Evolutionary conservation across 192 early-diverging fungal species (phyloP).

Genomic region (Oehlia diaphana): DNA sequence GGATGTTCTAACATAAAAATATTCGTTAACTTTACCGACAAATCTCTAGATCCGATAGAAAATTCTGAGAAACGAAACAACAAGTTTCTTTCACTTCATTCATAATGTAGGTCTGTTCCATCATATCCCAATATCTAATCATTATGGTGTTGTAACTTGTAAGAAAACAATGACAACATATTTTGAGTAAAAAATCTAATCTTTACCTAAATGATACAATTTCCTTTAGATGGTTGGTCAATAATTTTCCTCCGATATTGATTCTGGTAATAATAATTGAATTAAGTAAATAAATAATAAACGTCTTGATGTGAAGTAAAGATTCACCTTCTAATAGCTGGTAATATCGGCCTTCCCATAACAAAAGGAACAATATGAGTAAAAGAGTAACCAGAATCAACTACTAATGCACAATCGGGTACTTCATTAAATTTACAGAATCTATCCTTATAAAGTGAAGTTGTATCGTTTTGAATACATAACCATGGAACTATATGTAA

Average conservation of each 20-base stretch:
- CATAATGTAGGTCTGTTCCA: slow-evolving; percentile 88
- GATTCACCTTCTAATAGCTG: slow-evolving; percentile 55
- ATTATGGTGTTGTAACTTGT: background rate
- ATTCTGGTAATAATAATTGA: slow-evolving; percentile 46
- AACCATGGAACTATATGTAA: slow-evolving; percentile 43
- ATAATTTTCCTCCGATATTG: slow-evolving; percentile 81
- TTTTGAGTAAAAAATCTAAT: too few species aligned
- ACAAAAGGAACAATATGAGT: slow-evolving; percentile 76
- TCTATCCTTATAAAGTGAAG: slow-evolving; percentile 42
- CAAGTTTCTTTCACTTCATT: slow-evolving; percentile 82
- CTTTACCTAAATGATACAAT: slow-evolving; percentile 80
- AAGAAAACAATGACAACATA: background rate
- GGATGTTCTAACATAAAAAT: background rate
- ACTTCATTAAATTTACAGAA: slow-evolving; percentile 29
- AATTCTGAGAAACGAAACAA: slow-evolving; percentile 75
- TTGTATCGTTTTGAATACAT: slow-evolving; percentile 54
- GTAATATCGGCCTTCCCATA: slow-evolving; percentile 50
- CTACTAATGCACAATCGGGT: slow-evolving; percentile 67
- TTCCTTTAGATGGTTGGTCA: slow-evolving; percentile 89
- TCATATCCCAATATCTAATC: slow-evolving; percentile 83
- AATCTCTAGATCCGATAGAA: slow-evolving; percentile 61
- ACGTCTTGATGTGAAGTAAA: background rate
- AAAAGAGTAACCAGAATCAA: slow-evolving; percentile 81
- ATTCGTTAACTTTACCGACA: slow-evolving; percentile 49
- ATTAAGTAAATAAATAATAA: background rate